Evolutionary conservation across 306 rosid species (phyloP).

Genomic region (Sechiopsis laciniata): DNA sequence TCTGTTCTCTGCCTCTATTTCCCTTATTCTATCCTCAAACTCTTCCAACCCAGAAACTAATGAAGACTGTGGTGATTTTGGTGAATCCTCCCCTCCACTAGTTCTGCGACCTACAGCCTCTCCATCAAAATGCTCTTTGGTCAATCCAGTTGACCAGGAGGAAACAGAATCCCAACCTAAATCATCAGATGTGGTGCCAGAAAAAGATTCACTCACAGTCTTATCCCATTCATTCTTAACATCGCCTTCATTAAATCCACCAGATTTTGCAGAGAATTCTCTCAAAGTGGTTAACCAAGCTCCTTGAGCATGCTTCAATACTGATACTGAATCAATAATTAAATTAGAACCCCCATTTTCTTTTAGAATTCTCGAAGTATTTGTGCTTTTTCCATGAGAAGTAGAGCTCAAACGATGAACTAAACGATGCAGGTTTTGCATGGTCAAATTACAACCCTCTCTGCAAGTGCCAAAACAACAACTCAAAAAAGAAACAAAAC

Average conservation of each 20-base stretch:
- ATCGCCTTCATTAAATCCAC: constrained; percentile 31
- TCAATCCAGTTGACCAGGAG: constrained; percentile 63
- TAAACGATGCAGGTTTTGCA: constrained; percentile 39
- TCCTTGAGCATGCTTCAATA: constrained; percentile 20
- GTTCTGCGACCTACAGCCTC: constrained; percentile 30
- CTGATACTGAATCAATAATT: constrained; percentile 8
- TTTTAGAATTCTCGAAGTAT: constrained; percentile 25
- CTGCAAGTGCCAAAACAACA: constrained; percentile 4
- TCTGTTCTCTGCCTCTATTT: constrained; percentile 47
- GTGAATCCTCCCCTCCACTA: constrained; percentile 2
- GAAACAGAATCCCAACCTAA: constrained; percentile 43
- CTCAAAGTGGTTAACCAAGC: constrained; percentile 18
- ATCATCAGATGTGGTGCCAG: constrained; percentile 23
- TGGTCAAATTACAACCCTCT: constrained; percentile 13
- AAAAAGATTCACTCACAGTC: constrained; percentile 23
- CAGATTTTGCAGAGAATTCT: constrained; percentile 35
- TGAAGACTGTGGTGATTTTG: constrained; percentile 26
- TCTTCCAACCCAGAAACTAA: constrained; percentile 40
- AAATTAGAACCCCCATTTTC: constrained; percentile 24
- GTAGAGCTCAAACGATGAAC: constrained; percentile 28
- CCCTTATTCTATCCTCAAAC: constrained; percentile 46
- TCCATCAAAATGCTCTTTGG: constrained; percentile 81
- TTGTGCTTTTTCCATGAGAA: constrained; percentile 26
- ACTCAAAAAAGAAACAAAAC: neutral
- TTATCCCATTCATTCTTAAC: constrained; percentile 38